Evolutionary conservation across 257 asterid species (phyloP), one percentile per base, ranked within the genome.

Genomic region (Ajuga chamaepitys): DNA sequence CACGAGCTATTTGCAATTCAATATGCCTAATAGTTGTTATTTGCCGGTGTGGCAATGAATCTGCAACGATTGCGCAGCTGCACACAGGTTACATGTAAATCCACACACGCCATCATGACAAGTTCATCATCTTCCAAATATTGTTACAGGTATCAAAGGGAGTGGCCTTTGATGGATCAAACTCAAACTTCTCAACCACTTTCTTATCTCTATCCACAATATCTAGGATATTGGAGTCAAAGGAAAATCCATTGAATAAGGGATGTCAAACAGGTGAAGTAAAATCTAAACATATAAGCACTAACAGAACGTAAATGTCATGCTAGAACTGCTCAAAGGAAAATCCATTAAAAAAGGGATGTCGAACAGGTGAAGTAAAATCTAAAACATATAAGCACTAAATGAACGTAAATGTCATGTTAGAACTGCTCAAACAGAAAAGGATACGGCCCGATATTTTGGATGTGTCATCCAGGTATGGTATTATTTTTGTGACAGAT

Each of bases 401-500:
- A n/a, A n/a, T n/a, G n/a, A n/a, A n/a, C n/a, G n/a, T n/a, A n/a
- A n/a, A n/a, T n/a, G n/a, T n/a, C n/a, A n/a, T n/a, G 14, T 25
- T 53, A 70, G 45, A n/a, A n/a, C 64, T 56, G 63, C 32, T 13
- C 37, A 34, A 12, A 28, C 56, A 38, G 58, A 71, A 14, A 85
- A 87, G 95, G 97, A 92, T 92, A 92, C 97, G 69, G 42, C 98
- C 97, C 3, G 97, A 89, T 67, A 81, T 81, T 71, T 64, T 80
- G 58, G 95, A 83, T 46, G 80, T 77, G 75, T 82, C 84, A 42
- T 85, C 84, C 79, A 86, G 79, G 80, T 75, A 48, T 0, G 96
- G 98, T 45, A 92, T 82, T 46, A 83, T 77, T 58, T 80, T 84
- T 45, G 98, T 85, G 60, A 89, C 91, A 55, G 97, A 92, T 17